Base-by-base conservation (phyloP, 2,329 filamentous ascomycete genomes). In the Sporothrix curviconia region DNA sequence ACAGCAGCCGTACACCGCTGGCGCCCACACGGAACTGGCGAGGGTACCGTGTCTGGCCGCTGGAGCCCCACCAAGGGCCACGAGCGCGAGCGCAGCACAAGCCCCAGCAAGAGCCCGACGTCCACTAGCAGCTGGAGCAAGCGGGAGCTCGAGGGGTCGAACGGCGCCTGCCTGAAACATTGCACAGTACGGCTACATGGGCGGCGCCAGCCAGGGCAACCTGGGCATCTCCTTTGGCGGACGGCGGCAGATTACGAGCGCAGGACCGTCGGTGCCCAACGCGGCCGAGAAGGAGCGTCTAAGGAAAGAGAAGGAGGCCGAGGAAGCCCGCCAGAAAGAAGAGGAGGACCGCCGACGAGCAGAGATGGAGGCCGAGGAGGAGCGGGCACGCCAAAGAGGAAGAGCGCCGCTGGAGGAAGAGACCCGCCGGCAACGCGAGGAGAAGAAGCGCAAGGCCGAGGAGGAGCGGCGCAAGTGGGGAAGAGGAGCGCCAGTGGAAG, bases 131-230 rank as follows among this genome's bases (percentile, higher is more conserved):
- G 85, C 72, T 97, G 94, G 94, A 95, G 89, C 71, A 95, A 84
- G 70, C 89, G 82, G 70, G 81, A 82, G 56, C 90, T 96, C 64
- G 89, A 96, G 70, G 83, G 82, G n/a, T 15, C 80, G 79, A 44
- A 96, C 92, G 1, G 80, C 86, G 25, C 94, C 94, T 0, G 94
- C 94, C 1, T 99, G 94, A 94, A 99, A 97, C 69, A 97, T 97
- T 65, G 88, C 92, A 58, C 94, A 99, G 69, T 99, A 99, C 69
- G 92, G 94, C 7, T 99, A 96, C 72, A 94, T 97, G 87, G 94
- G 94, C 58, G 94, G 94, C 50, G 94, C 94, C 25, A 96, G 90
- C 67, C 94, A 99, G 70, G 92, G 90, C 3, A 97, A 95, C 66
- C 84, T 96, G 61, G 94, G 94, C 17, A 90, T 99, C 64, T 84